Evolutionary conservation across 805 yeast genomes (phyloP), one percentile per base, ranked within the genome.

Genomic region (Cyberlindnera nakhonratchasimensis): DNA sequence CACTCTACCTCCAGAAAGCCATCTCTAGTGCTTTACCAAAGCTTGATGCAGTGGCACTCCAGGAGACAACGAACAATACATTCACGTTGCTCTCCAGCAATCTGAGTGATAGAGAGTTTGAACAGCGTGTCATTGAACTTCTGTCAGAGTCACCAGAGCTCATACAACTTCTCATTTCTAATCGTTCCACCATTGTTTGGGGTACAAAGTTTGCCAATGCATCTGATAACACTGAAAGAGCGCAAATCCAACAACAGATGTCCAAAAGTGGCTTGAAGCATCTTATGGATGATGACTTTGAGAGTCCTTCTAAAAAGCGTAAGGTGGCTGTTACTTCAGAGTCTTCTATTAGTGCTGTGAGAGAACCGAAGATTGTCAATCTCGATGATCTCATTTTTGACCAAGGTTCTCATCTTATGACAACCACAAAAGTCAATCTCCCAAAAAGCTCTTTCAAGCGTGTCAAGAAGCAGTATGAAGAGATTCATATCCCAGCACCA

Each of bases 401-500:
- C 26, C 83, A 86, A 57, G 91, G 93, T 0, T 68, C 84, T 0
- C 85, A 77, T 51, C 65, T 84, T 10, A 72, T 82, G 76, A 74
- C 89, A 1, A 71, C 75, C 0, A 65, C 82, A 1, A 82, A 80
- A 46, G 78, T 93, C 18, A 72, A 74, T 40, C 73, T 93, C 4
- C 98, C 99, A 0, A 74, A 74, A 44, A 96, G 95, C 3, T 85
- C 98, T 0, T 85, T 78, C 59, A 88, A 86, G 55, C 77, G 85
- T 45, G 76, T 78, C 11, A 80, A 80, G 49, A 79, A 77, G 45
- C 65, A 75, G 5, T 91, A 91, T 64, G 98, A 91, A 57, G 95
- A 88, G 53, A 86, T 90, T 28, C 89, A 82, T 48, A 78, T 93
- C n/a, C 99, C 99, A 0, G 82, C 96, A 0, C 96, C 96, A 0